A percentile compares a stretch with the other conserved stretches of the same genome.
phyloP scores from a whole-genome alignment of 805 yeast genomes.

The Lipomyces sp. region DNA sequence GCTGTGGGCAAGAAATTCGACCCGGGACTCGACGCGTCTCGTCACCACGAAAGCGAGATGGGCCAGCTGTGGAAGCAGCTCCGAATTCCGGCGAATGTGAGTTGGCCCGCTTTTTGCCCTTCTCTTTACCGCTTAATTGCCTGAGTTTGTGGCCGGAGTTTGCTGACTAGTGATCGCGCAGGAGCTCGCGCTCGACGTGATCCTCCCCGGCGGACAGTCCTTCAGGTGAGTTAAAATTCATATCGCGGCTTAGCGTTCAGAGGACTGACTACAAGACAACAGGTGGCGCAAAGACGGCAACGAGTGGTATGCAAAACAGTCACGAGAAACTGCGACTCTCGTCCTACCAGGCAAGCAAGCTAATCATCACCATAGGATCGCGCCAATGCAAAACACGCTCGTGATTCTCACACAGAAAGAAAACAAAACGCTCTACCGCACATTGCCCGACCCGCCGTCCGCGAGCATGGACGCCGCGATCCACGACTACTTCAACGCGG shows the following conservation, averaged over 20 bases:
- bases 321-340: background rate
- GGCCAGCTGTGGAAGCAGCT: conserved; percentile 3
- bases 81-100: conserved; percentile 9
- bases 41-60: no score
- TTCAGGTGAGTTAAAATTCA: conserved; percentile 43
- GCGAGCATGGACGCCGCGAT: conserved; percentile 45
- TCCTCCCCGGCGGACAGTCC: conserved; percentile 81
- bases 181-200: conserved; percentile 61
- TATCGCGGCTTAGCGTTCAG: background rate
- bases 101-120: no score
- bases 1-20: no score
- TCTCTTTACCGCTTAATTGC: no score
- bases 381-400: conserved; percentile 57
- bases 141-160: background rate
- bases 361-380: conserved; percentile 43
- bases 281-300: conserved; percentile 65
- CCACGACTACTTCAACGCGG: conserved; percentile 66
- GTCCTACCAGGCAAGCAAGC: background rate
- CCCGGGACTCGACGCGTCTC: no score
- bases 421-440: conserved; percentile 50
- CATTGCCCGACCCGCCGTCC: conserved; percentile 30
- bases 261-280: background rate
- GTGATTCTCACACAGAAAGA: conserved; percentile 59
- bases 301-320: conserved; percentile 44
- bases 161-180: background rate